Evolutionary conservation across 2,329 filamentous ascomycete species (phyloP), one percentile per base, ranked within the genome.

Genomic region (Chaetomium sp.): DNA sequence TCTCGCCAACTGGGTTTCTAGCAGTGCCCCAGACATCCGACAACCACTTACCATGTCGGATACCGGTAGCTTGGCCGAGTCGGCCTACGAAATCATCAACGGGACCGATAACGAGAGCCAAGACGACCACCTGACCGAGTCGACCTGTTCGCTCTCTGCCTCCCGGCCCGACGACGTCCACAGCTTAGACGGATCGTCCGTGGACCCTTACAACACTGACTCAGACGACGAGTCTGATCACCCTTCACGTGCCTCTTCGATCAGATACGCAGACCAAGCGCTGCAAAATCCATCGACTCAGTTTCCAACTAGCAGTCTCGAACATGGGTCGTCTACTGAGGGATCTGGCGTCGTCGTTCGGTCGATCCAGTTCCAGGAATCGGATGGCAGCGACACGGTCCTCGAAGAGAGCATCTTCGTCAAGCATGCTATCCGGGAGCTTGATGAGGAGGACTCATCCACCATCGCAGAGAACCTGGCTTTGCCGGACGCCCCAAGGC

Each of bases 1-100:
- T 57, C 82, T 87, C 49, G 84, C 84, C 70, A 82, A 83, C 78
- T 87, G 84, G 84, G 78, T 87, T 57, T 85, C 83, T 7, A 81
- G 80, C 60, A 86, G 84, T 71, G 80, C 83, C 33, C 83, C 83
- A 60, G 81, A 84, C 75, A 85, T 86, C 68, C 85, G 85, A 82
- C 79, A 78, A 68, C 75, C 79, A 25, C 76, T 77, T 45, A 76
- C 73, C 60, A 70, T 78, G 51, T 76, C 76, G 31, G 78, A 80
- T 64, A 79, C 81, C 67, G 81, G 83, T 73, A 85, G 78, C 70
- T 73, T 87, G 71, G 75, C 79, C 71, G 85, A 85, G 71, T 85
- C 85, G 62, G 78, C 83, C 65, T 87, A 84, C 74, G 85, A 87
- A 71, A 76, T 87, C 56, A 82, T 87, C 73, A 78, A 78, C 62